Base-by-base conservation (phyloP, 768 basidiomycete genomes). In the Trametes punicea region DNA sequence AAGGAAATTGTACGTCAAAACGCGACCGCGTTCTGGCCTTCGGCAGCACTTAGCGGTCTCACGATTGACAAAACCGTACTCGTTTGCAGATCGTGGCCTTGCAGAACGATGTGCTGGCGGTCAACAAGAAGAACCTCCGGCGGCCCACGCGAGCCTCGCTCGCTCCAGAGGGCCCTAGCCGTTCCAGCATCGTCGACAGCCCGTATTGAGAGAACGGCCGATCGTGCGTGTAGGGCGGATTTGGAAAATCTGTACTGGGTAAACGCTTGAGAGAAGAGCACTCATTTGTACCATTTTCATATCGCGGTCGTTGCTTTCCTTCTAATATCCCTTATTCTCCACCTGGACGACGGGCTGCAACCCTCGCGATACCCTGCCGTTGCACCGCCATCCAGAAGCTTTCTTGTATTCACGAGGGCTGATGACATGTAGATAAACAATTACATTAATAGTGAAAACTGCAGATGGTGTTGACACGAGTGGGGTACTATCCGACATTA, bases 101-200 rank as follows among this genome's bases (percentile, higher is more conserved):
- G 59, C 85, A 91, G 69, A 92, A 98, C 72, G 88, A 99, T 65
- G 94, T 99, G 29, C 75, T 98, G 54, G 87, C 90, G 57, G 80
- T 96, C 60, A 93, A 96, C 77, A 98, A 97, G 90, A 93, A 89
- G 75, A 84, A 85, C 57, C 77, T 99, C 57, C 86, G 82, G 74
- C 86, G 82, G 71, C 93, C 93, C 1, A 90, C 87, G 30, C 80
- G 90, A 47, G 78, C 81, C 36, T 91, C 90, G 3, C 79, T 90
- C 38, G 80, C 74, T 26, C 78, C 83, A 15, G 71, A 62, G 44
- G 67, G 75, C 39, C 70, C 72, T 38, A 82, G 82, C 63, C 75
- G 73, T 56, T 89, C 88, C 8, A 71, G 71, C 48, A 88, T 90
- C 54, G 88, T 90, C 46, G 84, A 90, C 36, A 51, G 39, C 26